phyloP scores from a whole-genome alignment of 345 rosid genomes.

The Stellera chamaejasme region DNA sequence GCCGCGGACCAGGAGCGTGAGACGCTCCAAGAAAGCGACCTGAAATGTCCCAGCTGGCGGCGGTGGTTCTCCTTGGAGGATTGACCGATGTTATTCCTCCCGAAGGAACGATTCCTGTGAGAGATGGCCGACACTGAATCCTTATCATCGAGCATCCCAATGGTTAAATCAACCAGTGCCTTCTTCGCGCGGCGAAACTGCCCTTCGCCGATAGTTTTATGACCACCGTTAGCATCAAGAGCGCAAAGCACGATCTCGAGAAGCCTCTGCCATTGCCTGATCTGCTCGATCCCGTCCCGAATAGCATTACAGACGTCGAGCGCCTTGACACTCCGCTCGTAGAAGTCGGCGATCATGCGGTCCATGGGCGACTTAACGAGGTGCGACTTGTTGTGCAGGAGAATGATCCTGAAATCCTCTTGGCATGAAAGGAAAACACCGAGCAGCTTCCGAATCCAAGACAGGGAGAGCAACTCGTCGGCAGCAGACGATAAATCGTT shows the following conservation, averaged over 20 bases:
- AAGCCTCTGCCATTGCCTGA: slow-evolving; percentile 55
- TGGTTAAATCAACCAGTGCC: slow-evolving; percentile 61
- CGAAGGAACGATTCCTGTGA: slow-evolving; percentile 71
- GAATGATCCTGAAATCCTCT: slow-evolving; percentile 53
- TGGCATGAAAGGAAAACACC: slow-evolving; percentile 50
- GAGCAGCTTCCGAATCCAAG: slow-evolving; percentile 54
- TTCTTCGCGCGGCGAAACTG: slow-evolving; percentile 80
- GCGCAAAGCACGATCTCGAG: slow-evolving; percentile 54
- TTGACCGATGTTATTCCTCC: slow-evolving; percentile 22
- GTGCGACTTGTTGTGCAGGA: slow-evolving; percentile 29
- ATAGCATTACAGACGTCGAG: slow-evolving; percentile 75
- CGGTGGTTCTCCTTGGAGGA: slow-evolving; percentile 26
- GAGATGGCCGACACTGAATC: slow-evolving; percentile 35
- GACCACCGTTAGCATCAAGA: slow-evolving; percentile 23
- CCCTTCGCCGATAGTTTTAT: slow-evolving; percentile 51
- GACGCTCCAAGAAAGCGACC: slow-evolving; percentile 88
- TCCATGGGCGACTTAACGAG: slow-evolving; percentile 35
- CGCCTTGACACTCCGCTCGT: slow-evolving; percentile 62
- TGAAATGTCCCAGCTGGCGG: slow-evolving; percentile 41
- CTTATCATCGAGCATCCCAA: slow-evolving; percentile 75
- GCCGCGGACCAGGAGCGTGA: slow-evolving; percentile 94
- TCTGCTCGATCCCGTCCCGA: slow-evolving; percentile 65
- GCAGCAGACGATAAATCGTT: slow-evolving; percentile 30
- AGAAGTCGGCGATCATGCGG: slow-evolving; percentile 38
- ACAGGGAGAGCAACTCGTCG: slow-evolving; percentile 46